Conservation (phyloP, 495 filamentous ascomycete species). For the Penicillium verhagenii region DNA sequence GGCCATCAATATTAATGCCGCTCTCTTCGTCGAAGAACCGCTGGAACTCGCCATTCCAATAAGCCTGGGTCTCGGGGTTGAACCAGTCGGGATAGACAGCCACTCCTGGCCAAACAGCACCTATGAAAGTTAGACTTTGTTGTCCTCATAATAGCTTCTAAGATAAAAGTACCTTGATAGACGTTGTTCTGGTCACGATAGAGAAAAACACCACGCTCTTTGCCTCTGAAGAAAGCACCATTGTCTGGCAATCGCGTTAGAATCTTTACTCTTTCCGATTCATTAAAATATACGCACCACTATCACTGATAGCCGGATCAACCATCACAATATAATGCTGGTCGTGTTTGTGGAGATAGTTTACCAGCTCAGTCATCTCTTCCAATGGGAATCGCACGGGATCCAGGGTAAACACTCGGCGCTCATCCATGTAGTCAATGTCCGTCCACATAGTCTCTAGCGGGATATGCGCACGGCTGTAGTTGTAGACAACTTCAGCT, state of each 20-base stretch:
- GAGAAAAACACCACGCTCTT: slow-evolving; percentile 62
- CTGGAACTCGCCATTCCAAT: slow-evolving; percentile 73
- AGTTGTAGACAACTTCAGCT: slow-evolving; percentile 78
- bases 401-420: slow-evolving; percentile 74
- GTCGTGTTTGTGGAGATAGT: slow-evolving; percentile 67
- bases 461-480: slow-evolving; percentile 71
- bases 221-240: slow-evolving; percentile 60
- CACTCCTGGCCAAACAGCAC: slow-evolving; percentile 82
- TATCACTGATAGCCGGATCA: slow-evolving; percentile 67
- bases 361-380: slow-evolving; percentile 66
- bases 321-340: slow-evolving; percentile 89
- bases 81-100: slow-evolving; percentile 88
- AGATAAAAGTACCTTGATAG: slow-evolving; percentile 54
- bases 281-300: slow-evolving; percentile 25
- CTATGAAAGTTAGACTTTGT: slow-evolving; percentile 19
- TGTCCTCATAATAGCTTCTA: background rate
- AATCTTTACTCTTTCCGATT: no score
- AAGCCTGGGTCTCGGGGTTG: slow-evolving; percentile 59
- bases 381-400: slow-evolving; percentile 67
- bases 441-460: slow-evolving; percentile 91
- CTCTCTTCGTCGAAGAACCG: slow-evolving; percentile 62
- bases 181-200: slow-evolving; percentile 61
- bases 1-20: slow-evolving; percentile 79
- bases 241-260: slow-evolving; percentile 47
- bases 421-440: slow-evolving; percentile 73